Conservation (phyloP, 352 stramenopile genomes). For the Phytopythium oedochilum region DNA sequence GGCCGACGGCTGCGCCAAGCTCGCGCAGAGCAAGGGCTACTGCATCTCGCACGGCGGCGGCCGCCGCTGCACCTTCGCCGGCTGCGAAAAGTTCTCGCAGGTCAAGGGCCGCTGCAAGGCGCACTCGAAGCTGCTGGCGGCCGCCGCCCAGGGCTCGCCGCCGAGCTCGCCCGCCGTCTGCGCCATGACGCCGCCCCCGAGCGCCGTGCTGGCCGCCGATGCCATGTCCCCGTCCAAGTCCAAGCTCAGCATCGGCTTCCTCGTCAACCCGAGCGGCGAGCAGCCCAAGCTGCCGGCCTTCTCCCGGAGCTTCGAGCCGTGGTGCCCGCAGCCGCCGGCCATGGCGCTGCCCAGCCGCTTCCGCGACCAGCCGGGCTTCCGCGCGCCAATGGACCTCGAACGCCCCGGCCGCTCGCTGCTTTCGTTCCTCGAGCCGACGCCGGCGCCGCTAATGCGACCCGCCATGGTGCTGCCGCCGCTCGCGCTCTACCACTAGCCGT, state of each 20-base stretch:
- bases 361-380: neutral
- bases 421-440: conserved; percentile 24
- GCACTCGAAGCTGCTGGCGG: conserved; percentile 65
- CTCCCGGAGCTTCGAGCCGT: conserved; percentile 4
- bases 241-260: conserved; percentile 59
- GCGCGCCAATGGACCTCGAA: too few species aligned
- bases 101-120: conserved; percentile 85
- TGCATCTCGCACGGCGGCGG: conserved; percentile 82
- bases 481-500: conserved; percentile 25
- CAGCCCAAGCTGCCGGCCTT: conserved; percentile 8
- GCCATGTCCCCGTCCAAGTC: conserved; percentile 23
- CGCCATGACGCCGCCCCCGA: conserved; percentile 23
- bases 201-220: conserved; percentile 4
- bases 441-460: conserved; percentile 6
- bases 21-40: conserved; percentile 75
- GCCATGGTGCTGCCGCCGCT: conserved; percentile 15
- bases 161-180: conserved; percentile 7
- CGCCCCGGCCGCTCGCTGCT: conserved; percentile 32
- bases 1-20: conserved; percentile 62
- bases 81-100: conserved; percentile 88
- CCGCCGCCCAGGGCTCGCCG: conserved; percentile 16
- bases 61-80: conserved; percentile 58
- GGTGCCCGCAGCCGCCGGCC: conserved; percentile 8
- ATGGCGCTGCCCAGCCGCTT: conserved; percentile 5
- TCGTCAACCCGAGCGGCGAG: conserved; percentile 32